A percentile compares a stretch with the other conserved stretches of the same genome.
Evolutionary conservation across 257 asterid genomes (phyloP).

Genomic region (Solanum pennellii): DNA sequence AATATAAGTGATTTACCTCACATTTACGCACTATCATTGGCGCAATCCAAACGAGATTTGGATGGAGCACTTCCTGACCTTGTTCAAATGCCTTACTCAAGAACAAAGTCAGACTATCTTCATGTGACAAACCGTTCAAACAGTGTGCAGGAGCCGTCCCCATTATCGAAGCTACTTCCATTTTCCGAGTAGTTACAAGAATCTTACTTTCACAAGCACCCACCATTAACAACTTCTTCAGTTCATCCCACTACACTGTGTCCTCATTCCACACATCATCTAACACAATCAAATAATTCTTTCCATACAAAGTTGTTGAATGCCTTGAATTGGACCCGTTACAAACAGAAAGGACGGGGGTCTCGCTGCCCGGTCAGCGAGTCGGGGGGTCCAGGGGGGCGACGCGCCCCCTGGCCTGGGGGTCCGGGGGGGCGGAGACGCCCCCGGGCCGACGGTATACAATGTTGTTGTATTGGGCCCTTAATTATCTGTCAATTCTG

Average conservation of each 20-base stretch:
- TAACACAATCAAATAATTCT: slow-evolving; percentile 9
- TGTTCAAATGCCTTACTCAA: neutral
- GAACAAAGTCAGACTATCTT: slow-evolving; percentile 1
- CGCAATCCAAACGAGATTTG: neutral
- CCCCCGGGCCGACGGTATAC: no score
- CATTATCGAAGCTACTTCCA: slow-evolving; percentile 1
- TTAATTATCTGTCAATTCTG: no score
- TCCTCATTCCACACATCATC: slow-evolving; percentile 29
- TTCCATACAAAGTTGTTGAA: slow-evolving; percentile 14
- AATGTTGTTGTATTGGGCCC: no score
- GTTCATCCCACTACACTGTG: slow-evolving; percentile 2
- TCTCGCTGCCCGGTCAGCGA: no score
- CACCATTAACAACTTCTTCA: slow-evolving; percentile 7
- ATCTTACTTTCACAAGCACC: slow-evolving; percentile 9
- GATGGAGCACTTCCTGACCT: neutral
- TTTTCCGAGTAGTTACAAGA: slow-evolving; percentile 3
- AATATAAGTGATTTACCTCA: neutral
- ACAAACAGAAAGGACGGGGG: no score
- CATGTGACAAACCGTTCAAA: neutral
- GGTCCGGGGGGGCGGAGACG: no score
- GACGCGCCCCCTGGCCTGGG: no score
- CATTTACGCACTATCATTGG: neutral
- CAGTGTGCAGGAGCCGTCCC: neutral
- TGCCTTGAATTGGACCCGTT: no score
- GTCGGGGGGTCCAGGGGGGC: no score